Evolutionary conservation across 164 flowering plant genomes (phyloP), one percentile per base, ranked within the genome.

Genomic region (Nymphaea colorata): DNA sequence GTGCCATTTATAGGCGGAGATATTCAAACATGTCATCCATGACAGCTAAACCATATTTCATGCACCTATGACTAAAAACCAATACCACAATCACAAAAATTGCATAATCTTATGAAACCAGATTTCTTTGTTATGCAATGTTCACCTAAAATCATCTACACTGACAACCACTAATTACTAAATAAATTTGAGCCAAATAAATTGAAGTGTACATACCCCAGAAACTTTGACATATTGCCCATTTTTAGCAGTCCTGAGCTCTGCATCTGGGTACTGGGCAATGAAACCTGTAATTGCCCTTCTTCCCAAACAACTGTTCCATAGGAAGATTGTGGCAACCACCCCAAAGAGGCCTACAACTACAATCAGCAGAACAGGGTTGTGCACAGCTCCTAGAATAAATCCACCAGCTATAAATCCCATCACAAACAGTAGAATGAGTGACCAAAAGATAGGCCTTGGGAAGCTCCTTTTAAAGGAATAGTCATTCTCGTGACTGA

Each of bases 221-320:
- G 99, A 87, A 68, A 95, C 89, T 79, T 95, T 95, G 59, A 92
- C 96, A 67, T 74, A 85, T 76, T 92, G 90, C 36, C 99, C 99
- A 78, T 92, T 88, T 75, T 71, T 73, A 36, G 99, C 98, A 63
- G 88, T 87, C 73, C 98, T 81, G 62, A 95, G 91, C 82, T 95
- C 98, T 43, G 93, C 86, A 82, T 95, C 94, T 44, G 93, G 89
- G 71, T 78, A 89, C 66, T 78, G 76, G 68, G 65, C 76, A 71
- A 95, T 74, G 70, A 74, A 90, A 68, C 87, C 80, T 70, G 83
- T 66, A 70, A 92, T 64, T 5, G 88, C 96, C 62, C 74, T 81
- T 71, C 76, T 82, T 43, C 83, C 79, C 85, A 84, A 82, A 17
- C 61, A 75, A 59, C 41, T 82, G 79, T 90, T 88, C 98, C 99